Percentiles rank a stretch among this genome's conserved stretches.
Evolutionary conservation across 805 yeast genomes (phyloP).

Genomic region (Yamadazyma kitorensis): DNA sequence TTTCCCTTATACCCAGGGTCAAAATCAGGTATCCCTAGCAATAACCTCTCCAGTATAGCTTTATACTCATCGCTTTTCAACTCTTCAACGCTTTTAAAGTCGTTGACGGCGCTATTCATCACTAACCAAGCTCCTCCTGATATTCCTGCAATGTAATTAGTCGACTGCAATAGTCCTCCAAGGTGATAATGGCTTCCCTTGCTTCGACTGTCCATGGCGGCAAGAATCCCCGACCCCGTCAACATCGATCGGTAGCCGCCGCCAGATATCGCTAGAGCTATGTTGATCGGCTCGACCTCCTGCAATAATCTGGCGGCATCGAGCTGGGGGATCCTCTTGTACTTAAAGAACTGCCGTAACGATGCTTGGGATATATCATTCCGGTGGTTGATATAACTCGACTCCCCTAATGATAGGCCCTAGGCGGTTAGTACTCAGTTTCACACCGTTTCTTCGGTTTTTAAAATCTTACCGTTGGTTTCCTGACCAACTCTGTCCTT

Average conservation of each 20-base stretch:
- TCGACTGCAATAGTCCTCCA: conserved; percentile 15
- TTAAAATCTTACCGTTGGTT: conserved; percentile 3
- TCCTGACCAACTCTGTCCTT: conserved; percentile 1
- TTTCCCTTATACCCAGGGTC: conserved; percentile 25
- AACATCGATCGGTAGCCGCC: conserved; percentile 62
- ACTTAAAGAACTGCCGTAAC: conserved; percentile 13
- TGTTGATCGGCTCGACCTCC: conserved; percentile 10
- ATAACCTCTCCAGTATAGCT: conserved; percentile 49
- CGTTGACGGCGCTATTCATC: conserved; percentile 39
- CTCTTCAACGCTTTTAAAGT: conserved; percentile 24
- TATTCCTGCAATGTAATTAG: conserved; percentile 57
- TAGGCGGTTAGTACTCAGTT: conserved; percentile 5
- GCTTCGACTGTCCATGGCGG: conserved; percentile 50
- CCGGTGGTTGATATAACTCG: conserved; percentile 25
- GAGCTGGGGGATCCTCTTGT: conserved; percentile 26
- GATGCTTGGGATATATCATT: conserved; percentile 24
- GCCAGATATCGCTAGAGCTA: conserved; percentile 47
- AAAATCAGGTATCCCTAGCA: conserved; percentile 58
- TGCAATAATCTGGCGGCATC: conserved; percentile 21
- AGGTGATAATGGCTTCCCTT: conserved; percentile 10
- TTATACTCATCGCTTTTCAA: conserved; percentile 20
- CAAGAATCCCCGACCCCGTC: conserved; percentile 52
- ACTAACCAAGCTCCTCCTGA: conserved; percentile 77
- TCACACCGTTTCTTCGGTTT: neutral
- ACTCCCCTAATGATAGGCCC: conserved; percentile 10